phyloP scores from a whole-genome alignment of 176 grass and related monocot species.

The Thalia dealbata region DNA sequence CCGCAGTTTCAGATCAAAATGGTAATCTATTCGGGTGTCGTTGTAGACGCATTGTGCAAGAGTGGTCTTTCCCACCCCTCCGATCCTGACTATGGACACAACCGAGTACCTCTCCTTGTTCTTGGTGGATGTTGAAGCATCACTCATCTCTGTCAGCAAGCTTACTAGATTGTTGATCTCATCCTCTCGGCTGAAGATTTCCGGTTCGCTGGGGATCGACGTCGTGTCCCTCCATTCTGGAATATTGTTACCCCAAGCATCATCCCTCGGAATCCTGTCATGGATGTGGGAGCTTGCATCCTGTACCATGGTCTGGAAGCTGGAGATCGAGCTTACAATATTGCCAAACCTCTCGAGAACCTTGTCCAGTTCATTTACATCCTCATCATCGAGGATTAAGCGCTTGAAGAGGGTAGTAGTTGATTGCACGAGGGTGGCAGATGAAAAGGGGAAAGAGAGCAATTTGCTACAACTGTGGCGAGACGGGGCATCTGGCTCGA shows the following conservation, averaged over 20 bases:
- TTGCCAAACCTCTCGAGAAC: not conserved
- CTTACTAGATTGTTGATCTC: not conserved
- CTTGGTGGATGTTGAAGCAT: not conserved
- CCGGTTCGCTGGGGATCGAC: not conserved
- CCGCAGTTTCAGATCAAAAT: slow-evolving; percentile 1
- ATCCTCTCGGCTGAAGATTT: not conserved
- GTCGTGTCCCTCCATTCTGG: not conserved
- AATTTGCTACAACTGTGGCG: slow-evolving; percentile 78
- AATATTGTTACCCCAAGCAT: not conserved
- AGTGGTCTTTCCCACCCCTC: slow-evolving; percentile 41
- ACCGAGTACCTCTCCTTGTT: slow-evolving; percentile 1
- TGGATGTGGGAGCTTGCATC: not conserved
- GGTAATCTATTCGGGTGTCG: not conserved
- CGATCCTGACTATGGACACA: slow-evolving; percentile 39
- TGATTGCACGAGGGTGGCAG: not conserved
- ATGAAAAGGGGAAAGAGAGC: not conserved
- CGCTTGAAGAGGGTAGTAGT: not conserved
- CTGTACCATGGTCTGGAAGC: not conserved
- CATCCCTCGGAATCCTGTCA: not conserved
- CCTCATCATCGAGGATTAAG: not conserved
- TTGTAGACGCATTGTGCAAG: slow-evolving; percentile 12
- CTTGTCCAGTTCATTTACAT: not conserved
- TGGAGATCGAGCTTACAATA: not conserved
- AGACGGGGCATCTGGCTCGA: slow-evolving; percentile 65
- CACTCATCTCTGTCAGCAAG: not conserved